Evolutionary conservation across 2,329 filamentous ascomycete species (phyloP).

Genomic region (Magnaporthiopsis rhizophila): DNA sequence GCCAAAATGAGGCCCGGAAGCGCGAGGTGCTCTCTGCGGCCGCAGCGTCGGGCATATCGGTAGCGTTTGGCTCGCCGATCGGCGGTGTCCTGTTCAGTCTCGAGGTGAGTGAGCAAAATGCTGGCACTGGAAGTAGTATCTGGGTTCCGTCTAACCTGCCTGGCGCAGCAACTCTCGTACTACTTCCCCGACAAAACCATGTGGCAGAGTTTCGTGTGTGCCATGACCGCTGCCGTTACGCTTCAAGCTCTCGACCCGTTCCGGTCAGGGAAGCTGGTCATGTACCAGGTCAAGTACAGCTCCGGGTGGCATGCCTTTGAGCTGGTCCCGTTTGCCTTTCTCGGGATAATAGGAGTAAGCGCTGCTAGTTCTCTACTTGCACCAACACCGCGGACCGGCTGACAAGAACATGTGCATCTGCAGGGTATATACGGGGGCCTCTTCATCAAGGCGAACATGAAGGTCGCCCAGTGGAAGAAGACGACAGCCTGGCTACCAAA

Average conservation of each 20-base stretch:
- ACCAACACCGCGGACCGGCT: not conserved
- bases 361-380: not conserved
- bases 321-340: slow-evolving; percentile 74
- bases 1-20: slow-evolving; percentile 87
- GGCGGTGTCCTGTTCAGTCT: slow-evolving; percentile 92
- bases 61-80: slow-evolving; percentile 89
- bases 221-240: slow-evolving; percentile 95
- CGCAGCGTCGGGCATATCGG: slow-evolving; percentile 84
- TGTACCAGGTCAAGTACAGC: slow-evolving; percentile 93
- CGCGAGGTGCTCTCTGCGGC: slow-evolving; percentile 89
- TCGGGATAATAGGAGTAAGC: slow-evolving; percentile 71
- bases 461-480: slow-evolving; percentile 72
- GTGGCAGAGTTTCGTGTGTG: slow-evolving; percentile 99
- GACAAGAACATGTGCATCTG: not conserved
- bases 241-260: slow-evolving; percentile 92
- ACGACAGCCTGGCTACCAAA: slow-evolving; percentile 55
- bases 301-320: slow-evolving; percentile 93
- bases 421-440: slow-evolving; percentile 86
- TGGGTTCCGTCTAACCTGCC: slow-evolving; percentile 11
- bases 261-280: slow-evolving; percentile 85
- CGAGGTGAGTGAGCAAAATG: slow-evolving; percentile 47
- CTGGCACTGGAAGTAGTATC: not conserved
- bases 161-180: slow-evolving; percentile 73
- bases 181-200: slow-evolving; percentile 99
- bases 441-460: slow-evolving; percentile 93